Evolutionary conservation across 257 asterid genomes (phyloP).

Genomic region (Solanum sejunctum): DNA sequence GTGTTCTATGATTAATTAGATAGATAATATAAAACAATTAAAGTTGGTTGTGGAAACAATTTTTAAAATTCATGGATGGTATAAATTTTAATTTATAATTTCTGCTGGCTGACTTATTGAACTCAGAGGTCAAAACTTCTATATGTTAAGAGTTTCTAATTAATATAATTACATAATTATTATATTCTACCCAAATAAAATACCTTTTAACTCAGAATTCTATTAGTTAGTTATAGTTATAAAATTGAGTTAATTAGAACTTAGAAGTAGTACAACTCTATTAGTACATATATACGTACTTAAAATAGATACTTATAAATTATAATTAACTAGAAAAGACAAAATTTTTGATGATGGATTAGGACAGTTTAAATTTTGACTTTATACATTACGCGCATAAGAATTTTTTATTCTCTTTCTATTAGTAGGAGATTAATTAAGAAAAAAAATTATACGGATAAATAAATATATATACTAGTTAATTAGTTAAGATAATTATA

Average conservation of each 20-base stretch:
- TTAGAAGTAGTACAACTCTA: slow-evolving; percentile 1
- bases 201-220: neutral
- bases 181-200: neutral
- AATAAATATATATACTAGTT: too few species aligned
- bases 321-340: neutral
- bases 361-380: neutral
- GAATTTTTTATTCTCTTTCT: neutral
- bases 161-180: neutral
- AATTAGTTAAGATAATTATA: too few species aligned
- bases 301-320: neutral
- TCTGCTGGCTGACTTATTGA: slow-evolving; percentile 9
- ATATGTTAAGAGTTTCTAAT: neutral
- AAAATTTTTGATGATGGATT: neutral
- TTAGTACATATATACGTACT: neutral
- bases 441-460: too few species aligned
- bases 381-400: neutral
- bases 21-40: neutral
- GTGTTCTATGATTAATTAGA: neutral
- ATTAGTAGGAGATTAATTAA: neutral
- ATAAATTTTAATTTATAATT: slow-evolving; percentile 1
- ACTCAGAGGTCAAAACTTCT: neutral
- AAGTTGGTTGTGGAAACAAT: neutral
- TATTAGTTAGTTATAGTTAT: neutral
- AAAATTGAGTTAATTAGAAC: neutral
- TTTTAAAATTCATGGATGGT: slow-evolving; percentile 4